phyloP scores from a whole-genome alignment of 768 basidiomycete species.

The Dentipellis fragilis region DNA sequence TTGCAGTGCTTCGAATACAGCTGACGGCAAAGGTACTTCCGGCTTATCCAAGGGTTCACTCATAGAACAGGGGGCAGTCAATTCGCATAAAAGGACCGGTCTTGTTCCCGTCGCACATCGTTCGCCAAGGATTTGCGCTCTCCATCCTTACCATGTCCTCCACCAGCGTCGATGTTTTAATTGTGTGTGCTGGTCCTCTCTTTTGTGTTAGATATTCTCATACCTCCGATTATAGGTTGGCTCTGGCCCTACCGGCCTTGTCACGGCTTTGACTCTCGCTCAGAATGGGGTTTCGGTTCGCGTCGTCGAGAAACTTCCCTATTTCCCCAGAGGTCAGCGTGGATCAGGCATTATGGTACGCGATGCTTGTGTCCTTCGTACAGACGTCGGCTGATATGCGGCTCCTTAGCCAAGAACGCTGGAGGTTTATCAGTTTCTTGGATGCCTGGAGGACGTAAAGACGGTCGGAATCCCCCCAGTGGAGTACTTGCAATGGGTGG shows the following conservation, averaged over 20 bases:
- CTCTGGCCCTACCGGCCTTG: conserved; percentile 6
- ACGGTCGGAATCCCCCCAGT: neutral
- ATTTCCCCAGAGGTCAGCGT: neutral
- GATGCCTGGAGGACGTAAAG: neutral
- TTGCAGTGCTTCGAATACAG: no score
- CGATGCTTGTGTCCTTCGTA: neutral
- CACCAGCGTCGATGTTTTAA: no score
- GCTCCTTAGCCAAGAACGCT: conserved; percentile 1
- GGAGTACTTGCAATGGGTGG: neutral
- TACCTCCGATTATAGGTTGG: neutral
- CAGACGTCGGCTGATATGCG: neutral
- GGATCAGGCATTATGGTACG: conserved; percentile 2
- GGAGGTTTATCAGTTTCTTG: conserved; percentile 3
- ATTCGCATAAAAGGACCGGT: no score
- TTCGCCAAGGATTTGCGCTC: no score
- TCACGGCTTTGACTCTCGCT: conserved; percentile 1
- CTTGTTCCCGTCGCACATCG: no score
- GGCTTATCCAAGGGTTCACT: no score
- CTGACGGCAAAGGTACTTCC: no score
- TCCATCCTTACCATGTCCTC: no score
- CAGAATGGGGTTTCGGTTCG: conserved; percentile 7
- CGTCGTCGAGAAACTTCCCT: conserved; percentile 3
- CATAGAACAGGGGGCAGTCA: no score
- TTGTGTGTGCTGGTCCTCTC: no score
- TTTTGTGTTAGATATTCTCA: no score